Evolutionary conservation across 2,329 filamentous ascomycete genomes (phyloP).

Genomic region (Penicillium sp.): DNA sequence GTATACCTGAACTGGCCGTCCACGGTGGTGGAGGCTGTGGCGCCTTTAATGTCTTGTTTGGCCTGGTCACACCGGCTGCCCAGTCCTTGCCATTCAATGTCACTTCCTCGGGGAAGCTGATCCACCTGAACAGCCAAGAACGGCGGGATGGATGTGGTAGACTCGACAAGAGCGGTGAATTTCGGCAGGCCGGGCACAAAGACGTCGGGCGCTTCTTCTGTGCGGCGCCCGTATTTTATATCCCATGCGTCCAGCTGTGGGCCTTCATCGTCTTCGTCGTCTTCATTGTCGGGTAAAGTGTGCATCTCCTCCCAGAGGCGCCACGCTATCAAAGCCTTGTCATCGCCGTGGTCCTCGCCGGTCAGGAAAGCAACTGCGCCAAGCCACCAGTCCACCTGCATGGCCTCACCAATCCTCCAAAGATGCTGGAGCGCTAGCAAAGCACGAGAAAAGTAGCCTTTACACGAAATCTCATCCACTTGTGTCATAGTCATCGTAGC

Average conservation of each 20-base stretch:
- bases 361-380: constrained; percentile 75
- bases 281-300: constrained; percentile 17
- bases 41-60: constrained; percentile 21
- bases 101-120: constrained; percentile 70
- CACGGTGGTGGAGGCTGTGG: constrained; percentile 23
- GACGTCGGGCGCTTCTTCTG: constrained; percentile 37
- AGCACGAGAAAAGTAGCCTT: constrained; percentile 59
- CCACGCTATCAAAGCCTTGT: constrained; percentile 41
- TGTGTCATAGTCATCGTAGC: constrained; percentile 65
- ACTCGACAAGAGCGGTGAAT: constrained; percentile 28
- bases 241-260: constrained; percentile 50
- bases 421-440: constrained; percentile 83
- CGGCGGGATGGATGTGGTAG: constrained; percentile 54
- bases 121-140: constrained; percentile 76
- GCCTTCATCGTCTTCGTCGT: constrained; percentile 53
- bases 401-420: constrained; percentile 75
- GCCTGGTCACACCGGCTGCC: constrained; percentile 53
- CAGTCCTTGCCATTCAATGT: constrained; percentile 81
- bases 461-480: constrained; percentile 18
- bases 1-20: constrained; percentile 28
- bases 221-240: constrained; percentile 58
- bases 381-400: constrained; percentile 72
- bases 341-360: constrained; percentile 31
- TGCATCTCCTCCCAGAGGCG: constrained; percentile 49
- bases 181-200: constrained; percentile 23